phyloP scores from a whole-genome alignment of 768 basidiomycete species.

The Termitomyces sp. region DNA sequence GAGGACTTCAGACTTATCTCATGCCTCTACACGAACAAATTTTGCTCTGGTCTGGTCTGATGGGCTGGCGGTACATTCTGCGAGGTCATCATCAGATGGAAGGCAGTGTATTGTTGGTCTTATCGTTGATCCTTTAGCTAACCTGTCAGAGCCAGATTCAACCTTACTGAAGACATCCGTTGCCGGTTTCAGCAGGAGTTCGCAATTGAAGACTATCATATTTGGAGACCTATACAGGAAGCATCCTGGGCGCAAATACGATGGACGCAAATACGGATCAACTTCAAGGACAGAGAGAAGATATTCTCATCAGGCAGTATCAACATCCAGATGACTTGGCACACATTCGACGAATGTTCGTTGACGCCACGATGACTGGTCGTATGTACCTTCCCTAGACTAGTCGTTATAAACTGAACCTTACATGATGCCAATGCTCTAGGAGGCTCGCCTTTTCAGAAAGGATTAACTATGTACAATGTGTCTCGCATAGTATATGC shows the following conservation, averaged over 20 bases:
- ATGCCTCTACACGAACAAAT: background rate
- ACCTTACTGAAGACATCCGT: background rate
- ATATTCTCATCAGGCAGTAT: constrained; percentile 6
- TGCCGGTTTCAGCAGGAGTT: background rate
- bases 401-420: background rate
- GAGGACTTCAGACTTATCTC: no score
- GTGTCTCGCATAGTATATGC: background rate
- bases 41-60: background rate
- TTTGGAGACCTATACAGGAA: background rate
- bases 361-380: constrained; percentile 10
- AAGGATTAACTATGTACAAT: background rate
- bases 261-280: background rate
- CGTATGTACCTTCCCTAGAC: background rate
- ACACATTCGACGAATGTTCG: constrained; percentile 5
- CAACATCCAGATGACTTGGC: constrained; percentile 10
- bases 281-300: background rate
- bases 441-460: constrained; percentile 8
- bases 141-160: background rate
- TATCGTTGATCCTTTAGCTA: background rate
- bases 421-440: background rate
- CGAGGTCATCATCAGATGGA: background rate
- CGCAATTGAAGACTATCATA: background rate
- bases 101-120: background rate
- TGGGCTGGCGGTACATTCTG: background rate
- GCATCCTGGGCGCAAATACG: background rate